phyloP scores from a whole-genome alignment of 2,329 filamentous ascomycete genomes.

The Hymenotorrendiella dingleyae region DNA sequence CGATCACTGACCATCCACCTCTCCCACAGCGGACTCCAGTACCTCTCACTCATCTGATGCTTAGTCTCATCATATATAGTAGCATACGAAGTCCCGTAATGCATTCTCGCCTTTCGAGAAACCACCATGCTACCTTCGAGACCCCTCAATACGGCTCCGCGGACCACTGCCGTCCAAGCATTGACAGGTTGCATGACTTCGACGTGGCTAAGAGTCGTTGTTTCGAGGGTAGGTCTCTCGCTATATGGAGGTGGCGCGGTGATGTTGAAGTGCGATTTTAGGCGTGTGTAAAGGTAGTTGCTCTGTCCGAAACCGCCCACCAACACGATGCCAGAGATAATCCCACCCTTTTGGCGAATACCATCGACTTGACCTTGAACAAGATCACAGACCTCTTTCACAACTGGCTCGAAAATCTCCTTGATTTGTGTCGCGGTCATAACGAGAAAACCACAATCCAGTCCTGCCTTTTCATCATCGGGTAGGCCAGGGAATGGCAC shows the following conservation, averaged over 20 bases:
- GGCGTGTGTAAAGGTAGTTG: constrained; percentile 65
- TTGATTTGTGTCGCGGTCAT: constrained; percentile 66
- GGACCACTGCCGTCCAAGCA: constrained; percentile 74
- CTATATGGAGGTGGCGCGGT: constrained; percentile 51
- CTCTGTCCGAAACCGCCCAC: constrained; percentile 79
- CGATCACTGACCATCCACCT: constrained; percentile 77
- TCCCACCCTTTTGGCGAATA: constrained; percentile 54
- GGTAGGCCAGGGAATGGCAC: constrained; percentile 72
- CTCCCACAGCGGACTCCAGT: constrained; percentile 77
- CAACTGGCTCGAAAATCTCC: constrained; percentile 69
- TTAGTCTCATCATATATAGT: constrained; percentile 73
- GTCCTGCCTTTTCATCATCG: constrained; percentile 67
- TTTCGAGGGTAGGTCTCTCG: constrained; percentile 62
- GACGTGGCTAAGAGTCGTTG: constrained; percentile 48
- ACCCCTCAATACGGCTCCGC: constrained; percentile 69
- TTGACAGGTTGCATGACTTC: constrained; percentile 80
- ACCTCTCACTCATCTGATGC: constrained; percentile 66
- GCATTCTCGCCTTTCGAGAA: constrained; percentile 63
- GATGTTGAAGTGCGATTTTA: constrained; percentile 62
- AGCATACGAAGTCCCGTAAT: constrained; percentile 73
- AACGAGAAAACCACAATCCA: constrained; percentile 71
- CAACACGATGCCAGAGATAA: constrained; percentile 69
- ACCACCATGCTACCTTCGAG: constrained; percentile 76
- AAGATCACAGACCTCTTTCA: constrained; percentile 63
- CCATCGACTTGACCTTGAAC: constrained; percentile 62